A percentile compares a stretch with the other conserved stretches of the same genome.
These are phyloP conservation scores for Volvariella volvacea DNA, from an alignment of 1,284 basidiomycete species.

Conservation along the genomic window DNA sequence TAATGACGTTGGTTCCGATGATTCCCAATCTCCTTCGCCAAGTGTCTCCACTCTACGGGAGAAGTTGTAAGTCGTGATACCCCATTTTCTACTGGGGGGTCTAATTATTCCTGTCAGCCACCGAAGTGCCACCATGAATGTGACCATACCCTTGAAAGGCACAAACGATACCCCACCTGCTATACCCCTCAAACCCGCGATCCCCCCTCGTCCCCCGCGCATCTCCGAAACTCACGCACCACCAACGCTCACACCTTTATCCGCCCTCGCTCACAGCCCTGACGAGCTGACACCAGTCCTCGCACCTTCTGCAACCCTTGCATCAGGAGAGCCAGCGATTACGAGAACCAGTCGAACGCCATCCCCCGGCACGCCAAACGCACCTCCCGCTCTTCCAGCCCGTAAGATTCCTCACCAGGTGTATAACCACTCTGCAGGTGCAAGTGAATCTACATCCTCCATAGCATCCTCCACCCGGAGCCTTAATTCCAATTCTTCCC, in stretches of 20 bases:
- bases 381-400: conserved; percentile 7
- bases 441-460: no score
- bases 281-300: neutral
- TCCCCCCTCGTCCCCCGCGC: conserved; percentile 5
- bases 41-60: conserved; percentile 39
- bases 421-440: no score
- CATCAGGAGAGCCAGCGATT: no score
- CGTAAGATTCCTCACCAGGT: conserved; percentile 1
- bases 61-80: conserved; percentile 51
- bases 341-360: no score
- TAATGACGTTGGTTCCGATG: conserved; percentile 12
- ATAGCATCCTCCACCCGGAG: no score
- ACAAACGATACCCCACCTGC: no score
- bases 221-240: neutral
- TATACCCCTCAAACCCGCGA: conserved; percentile 3
- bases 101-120: no score
- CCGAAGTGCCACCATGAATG: no score
- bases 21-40: conserved; percentile 18
- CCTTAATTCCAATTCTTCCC: no score
- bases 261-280: neutral
- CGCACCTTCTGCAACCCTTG: neutral
- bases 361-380: neutral
- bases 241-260: conserved; percentile 1
- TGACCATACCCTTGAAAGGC: no score
- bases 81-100: no score